phyloP scores from a whole-genome alignment of 208 protist species.

The Herpetomonas muscarum region DNA sequence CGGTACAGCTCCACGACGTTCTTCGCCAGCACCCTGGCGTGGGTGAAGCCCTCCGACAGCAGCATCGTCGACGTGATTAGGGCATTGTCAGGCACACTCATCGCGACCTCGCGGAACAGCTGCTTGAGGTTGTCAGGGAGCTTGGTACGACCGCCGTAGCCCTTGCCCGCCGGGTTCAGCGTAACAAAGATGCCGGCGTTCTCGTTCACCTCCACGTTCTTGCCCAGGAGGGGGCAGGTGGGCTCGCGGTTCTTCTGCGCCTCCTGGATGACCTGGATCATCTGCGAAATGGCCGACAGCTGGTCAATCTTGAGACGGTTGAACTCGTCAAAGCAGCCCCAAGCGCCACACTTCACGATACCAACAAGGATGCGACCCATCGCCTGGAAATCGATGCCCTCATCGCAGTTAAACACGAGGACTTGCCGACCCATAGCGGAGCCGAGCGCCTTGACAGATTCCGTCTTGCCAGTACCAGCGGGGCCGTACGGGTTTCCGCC shows the following conservation, averaged over 20 bases:
- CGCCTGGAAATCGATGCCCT: constrained; percentile 93
- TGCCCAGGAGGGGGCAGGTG: constrained; percentile 79
- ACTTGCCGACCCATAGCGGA: constrained; percentile 91
- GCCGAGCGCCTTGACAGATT: constrained; percentile 95
- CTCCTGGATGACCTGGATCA: constrained; percentile 92
- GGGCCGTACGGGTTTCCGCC: constrained; percentile 97
- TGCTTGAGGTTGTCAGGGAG: constrained; percentile 98
- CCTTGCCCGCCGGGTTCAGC: constrained; percentile 95
- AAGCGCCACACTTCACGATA: constrained; percentile 93
- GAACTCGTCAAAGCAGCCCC: constrained; percentile 95
- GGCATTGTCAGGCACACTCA: constrained; percentile 97
- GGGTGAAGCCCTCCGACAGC: constrained; percentile 87
- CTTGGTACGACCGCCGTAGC: constrained; percentile 97
- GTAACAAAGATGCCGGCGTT: constrained; percentile 97
- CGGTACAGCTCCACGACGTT: constrained; percentile 90
- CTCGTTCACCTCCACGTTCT: constrained; percentile 66
- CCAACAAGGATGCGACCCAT: constrained; percentile 95
- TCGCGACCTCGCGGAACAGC: constrained; percentile 96
- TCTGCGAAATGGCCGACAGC: constrained; percentile 94
- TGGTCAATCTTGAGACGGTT: constrained; percentile 94
- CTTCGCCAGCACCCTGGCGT: constrained; percentile 77
- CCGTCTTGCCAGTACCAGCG: constrained; percentile 97
- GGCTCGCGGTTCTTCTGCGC: constrained; percentile 80
- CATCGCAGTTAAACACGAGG: constrained; percentile 95
- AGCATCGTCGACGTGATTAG: constrained; percentile 95